A percentile compares a stretch with the other conserved stretches of the same genome.
Evolutionary conservation across 352 stramenopile genomes (phyloP).

Genomic region (Phytopythium litorale): DNA sequence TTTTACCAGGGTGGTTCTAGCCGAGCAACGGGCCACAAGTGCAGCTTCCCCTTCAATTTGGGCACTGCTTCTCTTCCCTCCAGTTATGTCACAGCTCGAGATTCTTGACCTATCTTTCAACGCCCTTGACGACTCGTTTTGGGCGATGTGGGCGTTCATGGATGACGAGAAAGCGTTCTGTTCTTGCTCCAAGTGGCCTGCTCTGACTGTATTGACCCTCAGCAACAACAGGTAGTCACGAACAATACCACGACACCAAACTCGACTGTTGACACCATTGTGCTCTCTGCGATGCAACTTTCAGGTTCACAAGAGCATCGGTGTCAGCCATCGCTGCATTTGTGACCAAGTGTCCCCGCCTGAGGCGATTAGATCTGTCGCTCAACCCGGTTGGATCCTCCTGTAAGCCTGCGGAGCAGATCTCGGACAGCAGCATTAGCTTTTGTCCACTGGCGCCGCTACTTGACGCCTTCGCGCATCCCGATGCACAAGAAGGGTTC

Average conservation of each 20-base stretch:
- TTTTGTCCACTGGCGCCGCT: conserved; percentile 5
- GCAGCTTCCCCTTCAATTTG: not conserved
- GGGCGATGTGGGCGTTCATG: conserved; percentile 7
- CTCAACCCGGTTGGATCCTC: conserved; percentile 25
- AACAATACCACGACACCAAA: not conserved
- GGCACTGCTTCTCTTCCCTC: not conserved
- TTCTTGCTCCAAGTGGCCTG: conserved; percentile 12
- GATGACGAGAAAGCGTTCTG: not conserved
- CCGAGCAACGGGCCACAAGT: not conserved
- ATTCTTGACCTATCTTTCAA: conserved; percentile 59
- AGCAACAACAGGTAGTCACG: conserved; percentile 47
- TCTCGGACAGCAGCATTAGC: not conserved
- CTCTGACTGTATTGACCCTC: conserved; percentile 31
- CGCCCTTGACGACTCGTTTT: conserved; percentile 35
- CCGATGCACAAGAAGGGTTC: not conserved
- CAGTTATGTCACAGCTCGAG: conserved; percentile 7
- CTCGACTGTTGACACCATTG: not conserved
- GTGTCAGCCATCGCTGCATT: conserved; percentile 18
- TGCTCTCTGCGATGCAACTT: not conserved
- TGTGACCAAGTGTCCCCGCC: conserved; percentile 21
- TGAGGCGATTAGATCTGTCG: conserved; percentile 45
- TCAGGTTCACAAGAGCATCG: conserved; percentile 30
- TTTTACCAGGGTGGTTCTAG: not conserved
- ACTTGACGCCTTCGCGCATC: conserved; percentile 9
- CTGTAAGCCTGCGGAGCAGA: not conserved